phyloP scores from a whole-genome alignment of 768 basidiomycete species.

The Boletus sp. region DNA sequence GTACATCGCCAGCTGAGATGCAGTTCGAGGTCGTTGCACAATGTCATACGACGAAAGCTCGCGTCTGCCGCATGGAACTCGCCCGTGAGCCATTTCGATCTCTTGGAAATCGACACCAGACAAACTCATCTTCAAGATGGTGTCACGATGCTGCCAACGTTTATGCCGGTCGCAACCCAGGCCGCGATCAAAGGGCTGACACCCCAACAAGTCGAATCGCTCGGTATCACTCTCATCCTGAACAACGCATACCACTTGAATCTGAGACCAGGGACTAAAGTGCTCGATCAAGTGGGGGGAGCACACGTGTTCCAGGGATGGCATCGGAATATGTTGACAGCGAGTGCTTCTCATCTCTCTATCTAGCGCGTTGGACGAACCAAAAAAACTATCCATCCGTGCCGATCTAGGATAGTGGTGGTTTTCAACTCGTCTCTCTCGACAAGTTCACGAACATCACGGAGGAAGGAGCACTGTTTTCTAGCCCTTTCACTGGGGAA shows the following conservation, averaged over 20 bases:
- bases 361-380: neutral
- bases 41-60: conserved; percentile 78
- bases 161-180: conserved; percentile 94
- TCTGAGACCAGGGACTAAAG: conserved; percentile 75
- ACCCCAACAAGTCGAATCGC: conserved; percentile 75
- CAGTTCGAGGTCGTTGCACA: conserved; percentile 80
- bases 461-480: conserved; percentile 84
- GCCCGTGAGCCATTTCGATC: conserved; percentile 51
- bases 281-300: conserved; percentile 73
- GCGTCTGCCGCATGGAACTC: conserved; percentile 83
- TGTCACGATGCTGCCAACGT: conserved; percentile 79
- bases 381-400: neutral
- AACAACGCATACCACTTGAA: conserved; percentile 93
- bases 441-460: conserved; percentile 84
- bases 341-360: conserved; percentile 31
- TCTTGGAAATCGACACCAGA: conserved; percentile 4
- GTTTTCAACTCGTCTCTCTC: conserved; percentile 84
- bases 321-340: conserved; percentile 82
- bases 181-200: conserved; percentile 92
- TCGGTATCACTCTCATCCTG: conserved; percentile 79
- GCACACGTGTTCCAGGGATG: conserved; percentile 92
- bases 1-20: conserved; percentile 40
- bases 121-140: conserved; percentile 52
- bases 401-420: conserved; percentile 71
- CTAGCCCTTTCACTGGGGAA: conserved; percentile 82